A percentile compares a stretch with the other conserved stretches of the same genome.
These are phyloP conservation scores for Aspergillus versicolor DNA, from an alignment of 2,329 filamentous ascomycete genomes.

Conservation along the genomic window DNA sequence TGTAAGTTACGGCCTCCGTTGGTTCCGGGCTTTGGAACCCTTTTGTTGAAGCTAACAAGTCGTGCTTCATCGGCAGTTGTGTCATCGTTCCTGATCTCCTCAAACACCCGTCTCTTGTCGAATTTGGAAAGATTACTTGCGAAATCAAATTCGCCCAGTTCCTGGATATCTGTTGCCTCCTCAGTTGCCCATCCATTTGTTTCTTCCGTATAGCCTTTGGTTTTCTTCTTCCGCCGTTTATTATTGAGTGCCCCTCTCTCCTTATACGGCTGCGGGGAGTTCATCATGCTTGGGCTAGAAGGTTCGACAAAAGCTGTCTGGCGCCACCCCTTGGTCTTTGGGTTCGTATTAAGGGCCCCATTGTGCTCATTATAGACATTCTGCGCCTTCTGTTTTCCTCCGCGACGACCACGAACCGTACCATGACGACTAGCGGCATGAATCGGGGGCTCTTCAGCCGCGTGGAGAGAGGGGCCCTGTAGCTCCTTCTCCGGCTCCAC, in stretches of 20 bases:
- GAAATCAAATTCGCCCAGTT: conserved; percentile 94
- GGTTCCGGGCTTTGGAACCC: conserved; percentile 62
- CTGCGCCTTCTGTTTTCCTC: conserved; percentile 44
- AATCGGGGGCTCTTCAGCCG: conserved; percentile 19
- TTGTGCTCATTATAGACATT: conserved; percentile 33
- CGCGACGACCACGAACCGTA: conserved; percentile 47
- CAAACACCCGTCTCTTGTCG: conserved; percentile 88
- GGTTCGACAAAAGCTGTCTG: conserved; percentile 65
- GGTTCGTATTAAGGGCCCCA: conserved; percentile 32
- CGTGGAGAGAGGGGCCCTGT: conserved; percentile 18
- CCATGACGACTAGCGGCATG: conserved; percentile 27
- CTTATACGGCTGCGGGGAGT: conserved; percentile 26
- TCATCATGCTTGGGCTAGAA: conserved; percentile 44
- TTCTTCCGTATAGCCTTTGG: conserved; percentile 50
- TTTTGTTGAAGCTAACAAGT: conserved; percentile 84
- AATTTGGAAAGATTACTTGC: conserved; percentile 87
- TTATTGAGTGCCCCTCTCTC: conserved; percentile 25
- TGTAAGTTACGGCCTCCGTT: conserved; percentile 86
- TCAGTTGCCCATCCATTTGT: conserved; percentile 93
- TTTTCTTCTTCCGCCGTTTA: conserved; percentile 48
- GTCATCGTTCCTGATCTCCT: conserved; percentile 86
- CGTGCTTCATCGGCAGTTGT: conserved; percentile 84
- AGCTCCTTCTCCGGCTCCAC: conserved; percentile 17
- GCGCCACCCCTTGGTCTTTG: conserved; percentile 64
- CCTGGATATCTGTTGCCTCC: conserved; percentile 90